Evolutionary conservation across 208 protist species (phyloP), one percentile per base, ranked within the genome.

Genomic region (Leishmania gerbilli): DNA sequence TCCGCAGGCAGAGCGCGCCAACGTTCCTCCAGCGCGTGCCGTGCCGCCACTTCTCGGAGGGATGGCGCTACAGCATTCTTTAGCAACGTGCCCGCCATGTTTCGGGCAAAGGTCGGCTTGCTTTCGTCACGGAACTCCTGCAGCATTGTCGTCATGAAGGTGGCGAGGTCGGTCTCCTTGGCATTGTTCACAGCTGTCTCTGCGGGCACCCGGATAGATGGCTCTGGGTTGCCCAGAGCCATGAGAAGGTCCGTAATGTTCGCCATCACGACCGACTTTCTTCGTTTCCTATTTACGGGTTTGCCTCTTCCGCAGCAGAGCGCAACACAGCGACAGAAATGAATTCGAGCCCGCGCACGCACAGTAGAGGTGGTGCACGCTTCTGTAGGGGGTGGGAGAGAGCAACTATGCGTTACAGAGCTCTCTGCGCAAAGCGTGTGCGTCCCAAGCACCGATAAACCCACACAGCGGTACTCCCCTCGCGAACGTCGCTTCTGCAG

Each of bases 31-130:
- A 98, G 82, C 45, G 74, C 75, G 19, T 88, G 83, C 65, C 94
- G 92, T 47, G 89, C 91, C 13, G 88, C 88, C 47, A 91, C 84
- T 78, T 98, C 92, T 62, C 93, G 92, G 8, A 95, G 88, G 71
- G 96, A 97, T 40, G 93, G 94, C n/a, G 90, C 92, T 2, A 99
- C 88, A 71, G 96, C 87, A 87, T 99, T 99, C 89, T 99, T 99
- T 31, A 99, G 86, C 49, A 99, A 79, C 34, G 95, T 91, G 71
- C 97, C 97, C 9, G 98, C 98, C 87, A 99, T 95, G 76, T 98
- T 88, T 34, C 98, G 95, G 31, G 91, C 84, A 67, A 91, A 85
- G 3, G 79, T 37, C 15, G 95, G 92, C 86, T 98, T 99, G 51
- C 87, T 87, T 74, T 98, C 94, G 75, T 99, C 97, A 31, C 90